phyloP scores from a whole-genome alignment of 495 filamentous ascomycete species.

The Xylaria scruposa region DNA sequence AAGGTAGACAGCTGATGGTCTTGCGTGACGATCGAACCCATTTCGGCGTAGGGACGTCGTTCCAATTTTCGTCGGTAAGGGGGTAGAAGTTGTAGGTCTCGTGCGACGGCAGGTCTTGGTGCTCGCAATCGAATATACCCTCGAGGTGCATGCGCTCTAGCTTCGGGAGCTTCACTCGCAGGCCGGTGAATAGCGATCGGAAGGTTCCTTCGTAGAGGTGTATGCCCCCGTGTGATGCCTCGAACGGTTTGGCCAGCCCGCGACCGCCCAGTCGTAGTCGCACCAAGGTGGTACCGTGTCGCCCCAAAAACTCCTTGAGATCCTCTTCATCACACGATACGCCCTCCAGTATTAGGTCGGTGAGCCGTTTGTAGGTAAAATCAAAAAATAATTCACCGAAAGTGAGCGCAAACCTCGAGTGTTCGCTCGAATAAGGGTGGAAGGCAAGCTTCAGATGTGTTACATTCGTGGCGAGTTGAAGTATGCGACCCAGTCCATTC shows the following conservation, averaged over 20 bases:
- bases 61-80: slow-evolving; percentile 52
- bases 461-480: slow-evolving; percentile 48
- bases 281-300: slow-evolving; percentile 49
- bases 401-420: slow-evolving; percentile 49
- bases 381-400: slow-evolving; percentile 48
- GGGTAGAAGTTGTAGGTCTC: slow-evolving; percentile 54
- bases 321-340: slow-evolving; percentile 53
- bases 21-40: slow-evolving; percentile 41
- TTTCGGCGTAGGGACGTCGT: slow-evolving; percentile 33
- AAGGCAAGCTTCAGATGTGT: slow-evolving; percentile 52
- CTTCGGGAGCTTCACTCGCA: slow-evolving; percentile 43
- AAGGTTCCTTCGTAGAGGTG: slow-evolving; percentile 54
- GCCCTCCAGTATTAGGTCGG: slow-evolving; percentile 53
- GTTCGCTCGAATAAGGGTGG: slow-evolving; percentile 48
- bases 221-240: slow-evolving; percentile 51
- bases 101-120: slow-evolving; percentile 43
- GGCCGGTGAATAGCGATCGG: slow-evolving; percentile 46
- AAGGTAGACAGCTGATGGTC: slow-evolving; percentile 48
- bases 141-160: slow-evolving; percentile 53
- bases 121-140: slow-evolving; percentile 53
- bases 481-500: slow-evolving; percentile 52
- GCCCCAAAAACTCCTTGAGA: slow-evolving; percentile 49
- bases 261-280: slow-evolving; percentile 53
- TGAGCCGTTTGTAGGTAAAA: slow-evolving; percentile 48
- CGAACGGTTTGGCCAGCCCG: slow-evolving; percentile 49